Base-by-base conservation (phyloP, 2,329 filamentous ascomycete genomes). In the Fonsecaea pedrosoi region DNA sequence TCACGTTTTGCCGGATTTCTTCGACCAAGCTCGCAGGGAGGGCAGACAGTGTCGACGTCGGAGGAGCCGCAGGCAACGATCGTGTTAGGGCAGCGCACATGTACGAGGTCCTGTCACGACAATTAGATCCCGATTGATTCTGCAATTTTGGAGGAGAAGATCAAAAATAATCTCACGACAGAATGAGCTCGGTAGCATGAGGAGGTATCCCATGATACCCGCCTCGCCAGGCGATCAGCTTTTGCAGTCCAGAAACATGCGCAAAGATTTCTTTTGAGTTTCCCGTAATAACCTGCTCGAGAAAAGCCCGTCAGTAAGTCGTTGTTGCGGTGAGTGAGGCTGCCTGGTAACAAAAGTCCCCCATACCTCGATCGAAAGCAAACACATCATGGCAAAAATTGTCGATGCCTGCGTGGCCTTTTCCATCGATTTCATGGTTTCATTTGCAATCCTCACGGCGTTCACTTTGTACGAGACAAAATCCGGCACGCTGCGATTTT, bases 391-490 rank as follows among this genome's bases (percentile, higher is more conserved):
- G 4, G 65, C 65, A 40, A 67, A 67, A 15, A 67, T 67, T 9
- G 65, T 67, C 9, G 65, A 67, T 21, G 61, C 65, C 38, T 67
- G 62, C 15, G 57, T 56, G 13, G 65, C 65, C 38, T 55, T 64
- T n/a, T 67, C 65, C 60, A 67, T 67, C 1, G 65, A 67, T 40
- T 60, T 64, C 65, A 67, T 63, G 1, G 48, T 64, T 34, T 67
- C 65, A 35, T 67, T 67, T n/a, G 65, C 65, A 34, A 60, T 18
- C 25, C 55, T 64, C 15, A 67, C 61, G 1, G 65, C 65, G n/a
- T 67, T 67, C 45, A 67, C 40, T 60, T 64, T 67, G 48, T 67
- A 67, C 9, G 65, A 64, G 9, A 67, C 65, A 53, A 67, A 67
- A 56, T 67, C 65, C 4, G 65, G 65, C 7, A 60, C 65, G 13